phyloP scores from a whole-genome alignment of 768 basidiomycete genomes.

The Amanita molliuscula region DNA sequence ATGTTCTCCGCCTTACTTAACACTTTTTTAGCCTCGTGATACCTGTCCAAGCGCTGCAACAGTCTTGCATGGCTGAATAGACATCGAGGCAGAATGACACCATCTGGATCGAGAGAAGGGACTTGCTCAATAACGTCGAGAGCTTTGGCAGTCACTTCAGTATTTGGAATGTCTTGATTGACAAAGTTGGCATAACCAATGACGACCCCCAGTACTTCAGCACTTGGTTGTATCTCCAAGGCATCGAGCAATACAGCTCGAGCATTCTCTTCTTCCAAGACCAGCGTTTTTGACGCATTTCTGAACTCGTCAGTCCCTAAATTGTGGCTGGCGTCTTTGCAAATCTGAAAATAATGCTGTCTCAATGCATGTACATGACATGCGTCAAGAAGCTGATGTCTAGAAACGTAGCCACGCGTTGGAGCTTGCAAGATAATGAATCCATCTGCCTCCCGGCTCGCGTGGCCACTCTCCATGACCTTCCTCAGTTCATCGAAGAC shows the following conservation, averaged over 20 bases:
- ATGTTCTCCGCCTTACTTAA: neutral
- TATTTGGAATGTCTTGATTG: neutral
- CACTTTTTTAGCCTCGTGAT: neutral
- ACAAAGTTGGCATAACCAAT: neutral
- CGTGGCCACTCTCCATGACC: neutral
- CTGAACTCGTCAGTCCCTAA: neutral
- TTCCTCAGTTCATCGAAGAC: neutral
- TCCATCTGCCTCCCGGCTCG: neutral
- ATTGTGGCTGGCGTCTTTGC: neutral
- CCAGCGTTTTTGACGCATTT: neutral
- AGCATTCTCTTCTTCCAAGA: neutral
- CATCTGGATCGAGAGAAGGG: neutral
- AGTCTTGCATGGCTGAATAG: neutral
- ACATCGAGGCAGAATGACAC: neutral
- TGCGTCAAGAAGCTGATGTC: neutral
- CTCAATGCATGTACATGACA: neutral
- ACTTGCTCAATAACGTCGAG: neutral
- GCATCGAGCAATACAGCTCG: neutral
- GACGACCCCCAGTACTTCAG: neutral
- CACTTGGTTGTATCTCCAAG: neutral
- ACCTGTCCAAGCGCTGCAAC: neutral
- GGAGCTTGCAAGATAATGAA: neutral
- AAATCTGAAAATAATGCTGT: constrained; percentile 2
- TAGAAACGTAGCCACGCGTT: neutral
- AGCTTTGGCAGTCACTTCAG: neutral